phyloP scores from a whole-genome alignment of 495 filamentous ascomycete species.

The Clohesyomyces aquaticus region DNA sequence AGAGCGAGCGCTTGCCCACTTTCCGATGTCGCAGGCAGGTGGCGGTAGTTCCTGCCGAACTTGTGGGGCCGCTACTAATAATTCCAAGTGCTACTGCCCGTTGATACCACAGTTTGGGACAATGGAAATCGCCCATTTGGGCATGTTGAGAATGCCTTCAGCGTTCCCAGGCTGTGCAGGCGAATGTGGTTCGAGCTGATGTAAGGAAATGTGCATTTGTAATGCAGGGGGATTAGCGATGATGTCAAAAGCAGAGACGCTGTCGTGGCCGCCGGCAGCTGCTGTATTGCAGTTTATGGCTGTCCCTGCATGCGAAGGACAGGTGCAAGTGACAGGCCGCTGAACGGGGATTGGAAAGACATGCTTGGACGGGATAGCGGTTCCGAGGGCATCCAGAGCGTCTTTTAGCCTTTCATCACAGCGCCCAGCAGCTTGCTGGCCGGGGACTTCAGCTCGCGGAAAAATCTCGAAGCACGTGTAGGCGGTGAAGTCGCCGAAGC shows the following conservation, averaged over 20 bases:
- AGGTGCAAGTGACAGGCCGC: background rate
- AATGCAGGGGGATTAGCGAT: no score
- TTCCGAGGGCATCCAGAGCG: background rate
- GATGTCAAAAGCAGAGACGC: no score
- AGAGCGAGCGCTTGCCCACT: background rate
- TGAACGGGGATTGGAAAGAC: background rate
- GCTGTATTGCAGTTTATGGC: no score
- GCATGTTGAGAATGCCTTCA: no score
- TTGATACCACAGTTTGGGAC: no score
- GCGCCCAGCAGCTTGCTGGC: background rate
- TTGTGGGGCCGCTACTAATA: background rate
- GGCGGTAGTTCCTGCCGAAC: background rate
- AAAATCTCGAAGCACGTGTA: background rate
- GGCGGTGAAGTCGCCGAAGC: background rate
- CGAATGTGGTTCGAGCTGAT: background rate
- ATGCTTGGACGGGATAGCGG: conserved; percentile 7
- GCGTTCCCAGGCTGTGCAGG: background rate
- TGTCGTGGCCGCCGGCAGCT: no score
- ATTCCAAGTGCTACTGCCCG: no score
- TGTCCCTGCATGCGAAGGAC: background rate
- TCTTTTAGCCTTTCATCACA: background rate
- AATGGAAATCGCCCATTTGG: no score
- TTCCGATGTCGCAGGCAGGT: background rate
- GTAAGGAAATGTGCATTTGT: no score
- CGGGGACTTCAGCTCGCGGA: background rate